Evolutionary conservation across 176 grass and related monocot genomes (phyloP), one percentile per base, ranked within the genome.

Genomic region (Bromus sterilis): DNA sequence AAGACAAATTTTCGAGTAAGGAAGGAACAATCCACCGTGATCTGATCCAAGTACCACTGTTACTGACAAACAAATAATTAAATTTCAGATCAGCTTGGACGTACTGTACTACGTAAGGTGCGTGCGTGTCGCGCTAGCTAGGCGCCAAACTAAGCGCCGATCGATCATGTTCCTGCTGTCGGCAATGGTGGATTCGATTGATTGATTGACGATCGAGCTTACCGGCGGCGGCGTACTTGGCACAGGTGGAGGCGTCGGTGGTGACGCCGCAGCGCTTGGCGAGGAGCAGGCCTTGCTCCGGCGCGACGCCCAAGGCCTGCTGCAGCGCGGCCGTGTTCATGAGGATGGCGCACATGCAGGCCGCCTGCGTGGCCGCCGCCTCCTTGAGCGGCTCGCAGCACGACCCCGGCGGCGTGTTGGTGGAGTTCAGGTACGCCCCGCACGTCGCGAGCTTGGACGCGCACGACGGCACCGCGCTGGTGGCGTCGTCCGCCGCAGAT

Each of bases 311-410:
- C 88, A 86, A 91, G 40, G 56, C 78, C 78, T 66, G 73, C 78
- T 66, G 73, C 20, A 96, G 85, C 41, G 87, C 71, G 15, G 88
- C 76, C 90, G 53, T 96, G 85, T 93, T 62, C 71, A 55, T 86
- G 59, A 96, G 78, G 49, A 93, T 62, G 74, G 66, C 23, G 90
- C 93, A 96, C 10, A 96, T 18, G 71, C 90, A 96, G 12, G 65
- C 82, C 59, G 90, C 86, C 82, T 95, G 76, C 78, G 86, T 92
- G 5, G 78, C 31, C 55, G 90, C 93, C 24, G 90, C 93, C 5
- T 90, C 87, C 79, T 36, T 74, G 56, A 96, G 78, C 59, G 90
- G 93, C 1, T 20, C 82, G 83, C 93, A 96, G 87, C 93, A 96
- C 9, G 79, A 59, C 63, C 63, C 66, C 49, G 90, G 71, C 66